Evolutionary conservation across 495 filamentous ascomycete genomes (phyloP).

Genomic region (Glonium stellatum): DNA sequence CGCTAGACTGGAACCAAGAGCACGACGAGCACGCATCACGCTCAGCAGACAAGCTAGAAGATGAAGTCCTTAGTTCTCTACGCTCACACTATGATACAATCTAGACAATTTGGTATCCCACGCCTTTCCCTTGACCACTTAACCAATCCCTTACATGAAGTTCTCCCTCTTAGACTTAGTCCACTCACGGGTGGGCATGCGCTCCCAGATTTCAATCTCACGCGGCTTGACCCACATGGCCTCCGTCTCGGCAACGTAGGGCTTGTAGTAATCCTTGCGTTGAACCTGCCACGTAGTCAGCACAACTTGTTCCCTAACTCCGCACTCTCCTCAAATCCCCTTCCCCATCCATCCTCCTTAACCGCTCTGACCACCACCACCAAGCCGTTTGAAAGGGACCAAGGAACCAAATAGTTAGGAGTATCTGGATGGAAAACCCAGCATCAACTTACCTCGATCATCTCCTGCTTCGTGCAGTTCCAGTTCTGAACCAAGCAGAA

Average conservation of each 20-base stretch:
- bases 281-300: slow-evolving; percentile 35
- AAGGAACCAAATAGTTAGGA: too few relatives aligned
- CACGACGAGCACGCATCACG: too few relatives aligned
- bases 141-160: background rate
- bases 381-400: too few relatives aligned
- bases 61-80: too few relatives aligned
- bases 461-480: slow-evolving; percentile 38
- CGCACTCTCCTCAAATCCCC: background rate
- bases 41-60: too few relatives aligned
- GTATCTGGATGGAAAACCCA: too few relatives aligned
- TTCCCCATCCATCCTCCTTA: too few relatives aligned
- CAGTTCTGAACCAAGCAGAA: slow-evolving; percentile 46
- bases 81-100: too few relatives aligned
- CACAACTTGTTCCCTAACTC: background rate
- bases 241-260: slow-evolving; percentile 43
- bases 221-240: slow-evolving; percentile 43
- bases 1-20: too few relatives aligned
- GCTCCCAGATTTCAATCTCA: slow-evolving; percentile 34
- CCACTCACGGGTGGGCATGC: slow-evolving; percentile 16
- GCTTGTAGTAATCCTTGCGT: slow-evolving; percentile 45
- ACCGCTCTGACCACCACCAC: too few relatives aligned
- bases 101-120: too few relatives aligned
- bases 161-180: slow-evolving; percentile 7
- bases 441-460: slow-evolving; percentile 37
- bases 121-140: background rate